These are phyloP conservation scores for Fusarium burgessii DNA, from an alignment of 2,329 filamentous ascomycete species.

Conservation along the genomic window DNA sequence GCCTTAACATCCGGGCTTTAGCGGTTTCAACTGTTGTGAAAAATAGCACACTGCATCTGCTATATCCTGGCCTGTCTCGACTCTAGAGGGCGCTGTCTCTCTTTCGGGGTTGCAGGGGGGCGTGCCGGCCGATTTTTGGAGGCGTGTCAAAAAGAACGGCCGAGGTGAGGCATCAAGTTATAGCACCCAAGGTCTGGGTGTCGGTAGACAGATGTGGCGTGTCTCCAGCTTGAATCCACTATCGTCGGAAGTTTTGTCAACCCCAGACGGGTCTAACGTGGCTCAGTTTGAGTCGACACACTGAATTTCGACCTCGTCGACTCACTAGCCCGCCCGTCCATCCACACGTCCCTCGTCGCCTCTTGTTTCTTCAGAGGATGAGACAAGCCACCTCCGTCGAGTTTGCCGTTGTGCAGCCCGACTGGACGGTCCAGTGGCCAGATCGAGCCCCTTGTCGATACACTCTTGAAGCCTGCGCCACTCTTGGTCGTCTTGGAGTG, in stretches of 20 bases:
- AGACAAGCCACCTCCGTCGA: constrained; percentile 48
- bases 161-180: constrained; percentile 35
- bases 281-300: constrained; percentile 46
- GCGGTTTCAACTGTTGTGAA: constrained; percentile 48
- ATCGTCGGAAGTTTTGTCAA: constrained; percentile 48
- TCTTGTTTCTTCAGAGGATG: constrained; percentile 47
- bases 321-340: constrained; percentile 46
- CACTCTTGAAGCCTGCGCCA: constrained; percentile 46
- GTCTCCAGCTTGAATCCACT: constrained; percentile 39
- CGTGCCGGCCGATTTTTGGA: constrained; percentile 28
- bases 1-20: constrained; percentile 39
- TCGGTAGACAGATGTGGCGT: constrained; percentile 37
- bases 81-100: constrained; percentile 29
- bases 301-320: constrained; percentile 42
- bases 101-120: constrained; percentile 29
- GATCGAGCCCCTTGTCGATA: constrained; percentile 47
- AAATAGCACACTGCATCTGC: constrained; percentile 46
- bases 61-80: constrained; percentile 29
- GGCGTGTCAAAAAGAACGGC: constrained; percentile 26
- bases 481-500: constrained; percentile 44
- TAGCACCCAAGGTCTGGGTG: constrained; percentile 17
- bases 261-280: constrained; percentile 49
- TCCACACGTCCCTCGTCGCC: constrained; percentile 38
- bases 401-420: constrained; percentile 45
- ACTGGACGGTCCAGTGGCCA: constrained; percentile 46